Base-by-base conservation (phyloP, 805 yeast genomes). In the Saccharomycopsis synnaedendra region DNA sequence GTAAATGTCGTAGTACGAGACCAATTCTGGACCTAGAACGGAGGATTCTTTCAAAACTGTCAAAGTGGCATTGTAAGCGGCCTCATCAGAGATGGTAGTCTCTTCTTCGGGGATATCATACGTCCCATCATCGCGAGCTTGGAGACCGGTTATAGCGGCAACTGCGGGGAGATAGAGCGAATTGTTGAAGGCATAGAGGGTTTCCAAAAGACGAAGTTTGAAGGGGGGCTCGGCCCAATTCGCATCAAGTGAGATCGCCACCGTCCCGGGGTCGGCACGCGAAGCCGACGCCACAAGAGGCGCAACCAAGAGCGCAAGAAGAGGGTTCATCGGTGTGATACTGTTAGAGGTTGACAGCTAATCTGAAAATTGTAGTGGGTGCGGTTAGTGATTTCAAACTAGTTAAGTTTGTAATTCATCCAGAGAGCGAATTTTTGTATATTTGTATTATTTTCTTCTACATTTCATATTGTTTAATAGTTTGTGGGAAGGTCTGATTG, bases 171-270 rank as follows among this genome's bases (percentile, higher is more conserved):
- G 41, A 53, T 71, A 73, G 3, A 68, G 50, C 0, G 67, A 54
- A 33, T 64, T 68, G 51, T 74, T 60, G 35, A 57, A 50, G 0
- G 63, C 56, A 2, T 70, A 56, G 29, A 67, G 50, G 19, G 72
- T 62, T 54, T 75, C 80, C 30, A 69, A 43, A 40, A 74, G 64
- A 48, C 67, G 64, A 42, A 74, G 55, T 31, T 62, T 57, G 52
- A 72, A 74, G 1, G 73, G 68, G 0, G 74, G 63, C 30, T 55
- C 50, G 5, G 51, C 46, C 77, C 78, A 73, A 32, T 57, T 61
- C 4, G 73, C 67, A 5, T 58, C 60, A 39, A 70, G 51, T 3
- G 59, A 52, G 34, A 70, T 53, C 31, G 63, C 58, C 29, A 64
- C 58, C 19, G 57, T 10, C 35, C 46, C 19, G 31, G 31, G 36